Evolutionary conservation across 352 stramenopile genomes (phyloP).

Genomic region (Globisporangium nagaii): DNA sequence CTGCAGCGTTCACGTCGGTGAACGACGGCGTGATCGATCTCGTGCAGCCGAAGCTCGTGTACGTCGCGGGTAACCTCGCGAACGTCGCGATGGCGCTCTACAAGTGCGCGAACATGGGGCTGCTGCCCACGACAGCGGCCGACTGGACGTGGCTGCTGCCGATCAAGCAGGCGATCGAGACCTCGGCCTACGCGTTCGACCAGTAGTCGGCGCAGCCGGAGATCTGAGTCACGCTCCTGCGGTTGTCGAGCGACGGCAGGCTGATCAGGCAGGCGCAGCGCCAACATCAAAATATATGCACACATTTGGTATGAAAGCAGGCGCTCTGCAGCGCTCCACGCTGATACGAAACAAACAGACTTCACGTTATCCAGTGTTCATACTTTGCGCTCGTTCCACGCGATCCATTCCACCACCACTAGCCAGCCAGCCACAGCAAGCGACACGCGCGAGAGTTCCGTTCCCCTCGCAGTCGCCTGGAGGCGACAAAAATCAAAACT

Average conservation of each 20-base stretch:
- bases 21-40: constrained; percentile 77
- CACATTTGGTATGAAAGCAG: not conserved
- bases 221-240: too few species aligned
- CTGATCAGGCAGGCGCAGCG: too few species aligned
- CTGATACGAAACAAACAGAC: not conserved
- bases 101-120: constrained; percentile 90
- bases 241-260: too few species aligned
- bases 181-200: constrained; percentile 60
- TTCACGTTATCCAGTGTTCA: not conserved
- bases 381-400: not conserved
- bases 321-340: too few species aligned
- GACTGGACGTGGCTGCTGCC: constrained; percentile 91
- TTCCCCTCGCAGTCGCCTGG: constrained; percentile 4
- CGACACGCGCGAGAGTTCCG: not conserved
- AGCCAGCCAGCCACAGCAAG: not conserved
- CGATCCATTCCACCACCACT: not conserved
- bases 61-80: constrained; percentile 82
- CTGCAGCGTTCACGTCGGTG: constrained; percentile 71
- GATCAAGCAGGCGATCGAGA: constrained; percentile 76
- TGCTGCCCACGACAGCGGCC: constrained; percentile 88
- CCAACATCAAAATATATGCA: not conserved
- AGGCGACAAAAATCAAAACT: too few species aligned
- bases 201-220: too few species aligned
- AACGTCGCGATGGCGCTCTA: constrained; percentile 87
- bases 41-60: constrained; percentile 86